Conservation (phyloP, 2,329 filamentous ascomycete species). For the Nakataea oryzae region DNA sequence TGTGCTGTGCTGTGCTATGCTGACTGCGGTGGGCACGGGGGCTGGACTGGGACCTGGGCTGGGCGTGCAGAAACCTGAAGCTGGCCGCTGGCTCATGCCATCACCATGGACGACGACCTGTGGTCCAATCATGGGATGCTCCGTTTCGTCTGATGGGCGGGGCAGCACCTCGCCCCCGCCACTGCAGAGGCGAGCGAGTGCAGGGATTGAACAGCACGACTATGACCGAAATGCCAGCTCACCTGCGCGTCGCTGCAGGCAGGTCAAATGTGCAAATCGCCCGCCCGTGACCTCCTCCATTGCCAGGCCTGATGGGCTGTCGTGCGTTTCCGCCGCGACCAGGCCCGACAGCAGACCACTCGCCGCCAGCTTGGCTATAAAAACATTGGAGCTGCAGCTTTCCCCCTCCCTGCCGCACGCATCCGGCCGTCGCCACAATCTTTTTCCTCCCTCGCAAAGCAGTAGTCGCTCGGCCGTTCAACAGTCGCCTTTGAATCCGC, state of each 20-base stretch:
- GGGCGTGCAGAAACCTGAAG: no score
- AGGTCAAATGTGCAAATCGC: not conserved
- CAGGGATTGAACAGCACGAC: no score
- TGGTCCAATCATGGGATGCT: not conserved
- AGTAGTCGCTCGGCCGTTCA: no score
- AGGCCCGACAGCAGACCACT: not conserved
- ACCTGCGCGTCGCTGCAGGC: not conserved
- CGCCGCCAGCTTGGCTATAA: not conserved
- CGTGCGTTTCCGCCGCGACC: not conserved
- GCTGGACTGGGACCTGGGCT: no score
- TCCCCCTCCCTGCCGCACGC: no score
- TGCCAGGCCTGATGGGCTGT: not conserved
- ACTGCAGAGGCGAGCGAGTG: not conserved
- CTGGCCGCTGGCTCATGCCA: no score
- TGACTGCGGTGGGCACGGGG: no score
- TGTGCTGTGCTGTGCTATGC: not conserved
- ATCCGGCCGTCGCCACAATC: not conserved
- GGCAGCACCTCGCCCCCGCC: not conserved
- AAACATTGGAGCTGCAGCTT: not conserved
- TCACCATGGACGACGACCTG: no score
- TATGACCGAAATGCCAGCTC: not conserved
- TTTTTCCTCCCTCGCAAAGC: not conserved
- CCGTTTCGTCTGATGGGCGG: not conserved
- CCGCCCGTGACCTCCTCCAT: not conserved
- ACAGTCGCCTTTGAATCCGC: no score